These are phyloP conservation scores for Tylopilus vinaceipallidus DNA, from an alignment of 768 basidiomycete genomes.

Conservation along the genomic window DNA sequence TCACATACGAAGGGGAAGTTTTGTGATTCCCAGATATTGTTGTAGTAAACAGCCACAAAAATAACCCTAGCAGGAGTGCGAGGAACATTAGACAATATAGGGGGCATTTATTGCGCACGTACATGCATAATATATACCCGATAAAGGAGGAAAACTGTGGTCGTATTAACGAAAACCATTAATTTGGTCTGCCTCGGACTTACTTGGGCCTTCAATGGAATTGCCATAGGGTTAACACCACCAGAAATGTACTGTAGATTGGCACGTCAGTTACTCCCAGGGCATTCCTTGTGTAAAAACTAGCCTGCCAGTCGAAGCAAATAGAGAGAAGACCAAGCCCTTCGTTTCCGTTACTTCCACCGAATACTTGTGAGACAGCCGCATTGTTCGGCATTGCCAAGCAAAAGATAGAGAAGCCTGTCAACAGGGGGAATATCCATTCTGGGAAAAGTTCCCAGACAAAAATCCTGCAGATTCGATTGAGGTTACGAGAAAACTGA, in stretches of 20 bases:
- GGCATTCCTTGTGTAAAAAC: conserved; percentile 23
- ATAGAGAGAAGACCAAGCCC: conserved; percentile 59
- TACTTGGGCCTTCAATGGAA: conserved; percentile 52
- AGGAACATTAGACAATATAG: conserved; percentile 1
- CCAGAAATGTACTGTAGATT: conserved; percentile 21
- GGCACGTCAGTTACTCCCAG: background rate
- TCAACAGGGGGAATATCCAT: too few relatives aligned
- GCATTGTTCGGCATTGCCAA: conserved; percentile 32
- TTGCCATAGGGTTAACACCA: conserved; percentile 46
- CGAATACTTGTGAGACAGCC: conserved; percentile 55
- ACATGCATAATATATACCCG: conserved; percentile 56
- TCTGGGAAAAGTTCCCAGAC: too few relatives aligned
- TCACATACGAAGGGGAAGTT: conserved; percentile 56
- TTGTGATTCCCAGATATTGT: conserved; percentile 56
- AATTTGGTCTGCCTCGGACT: background rate
- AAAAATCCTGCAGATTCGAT: too few relatives aligned
- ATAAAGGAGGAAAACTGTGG: conserved; percentile 42
- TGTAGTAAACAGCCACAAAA: conserved; percentile 38
- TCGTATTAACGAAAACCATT: background rate
- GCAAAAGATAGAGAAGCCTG: too few relatives aligned
- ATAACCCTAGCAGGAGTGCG: conserved; percentile 24
- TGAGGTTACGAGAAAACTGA: conserved; percentile 13
- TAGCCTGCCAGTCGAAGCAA: conserved; percentile 59
- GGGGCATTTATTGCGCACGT: conserved; percentile 7
- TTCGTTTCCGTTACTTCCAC: conserved; percentile 61